Conservation (phyloP, 306 rosid species). For the Corylus heterophylla region DNA sequence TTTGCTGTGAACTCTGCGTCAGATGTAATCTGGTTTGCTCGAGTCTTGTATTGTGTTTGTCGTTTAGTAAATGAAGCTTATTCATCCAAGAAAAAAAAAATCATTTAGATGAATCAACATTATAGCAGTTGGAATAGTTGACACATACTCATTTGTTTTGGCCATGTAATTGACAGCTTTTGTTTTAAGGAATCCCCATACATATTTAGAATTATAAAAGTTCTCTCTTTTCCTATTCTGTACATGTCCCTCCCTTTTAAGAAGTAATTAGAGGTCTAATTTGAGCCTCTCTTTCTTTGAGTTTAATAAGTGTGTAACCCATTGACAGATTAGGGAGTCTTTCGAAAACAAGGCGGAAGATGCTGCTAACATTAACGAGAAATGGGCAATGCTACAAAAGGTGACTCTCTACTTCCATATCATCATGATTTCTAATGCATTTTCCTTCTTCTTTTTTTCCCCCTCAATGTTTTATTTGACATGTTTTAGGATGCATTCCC, state of each 20-base stretch:
- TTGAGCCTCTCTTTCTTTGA: constrained; percentile 14
- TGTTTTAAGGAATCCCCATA: not conserved
- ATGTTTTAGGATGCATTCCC: not conserved
- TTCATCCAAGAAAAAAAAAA: too few species aligned
- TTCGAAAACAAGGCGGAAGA: constrained; percentile 29
- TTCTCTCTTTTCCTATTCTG: not conserved
- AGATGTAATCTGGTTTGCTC: too few species aligned
- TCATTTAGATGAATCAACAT: not conserved
- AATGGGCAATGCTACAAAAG: constrained; percentile 51
- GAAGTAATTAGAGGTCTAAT: not conserved
- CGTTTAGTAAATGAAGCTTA: too few species aligned
- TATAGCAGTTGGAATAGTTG: not conserved
- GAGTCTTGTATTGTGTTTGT: too few species aligned
- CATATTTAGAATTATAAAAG: not conserved
- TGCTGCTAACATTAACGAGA: constrained; percentile 47
- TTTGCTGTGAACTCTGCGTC: too few species aligned
- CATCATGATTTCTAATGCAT: not conserved
- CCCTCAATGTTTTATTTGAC: too few species aligned
- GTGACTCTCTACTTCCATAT: constrained; percentile 31
- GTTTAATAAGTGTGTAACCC: constrained; percentile 17
- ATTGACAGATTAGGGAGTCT: constrained; percentile 51
- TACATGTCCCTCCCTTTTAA: not conserved
- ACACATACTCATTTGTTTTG: not conserved
- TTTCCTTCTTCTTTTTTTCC: not conserved
- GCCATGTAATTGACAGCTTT: not conserved